Evolutionary conservation across 2,329 filamentous ascomycete species (phyloP), one percentile per base, ranked within the genome.

Genomic region (Zymoseptoria tritici): DNA sequence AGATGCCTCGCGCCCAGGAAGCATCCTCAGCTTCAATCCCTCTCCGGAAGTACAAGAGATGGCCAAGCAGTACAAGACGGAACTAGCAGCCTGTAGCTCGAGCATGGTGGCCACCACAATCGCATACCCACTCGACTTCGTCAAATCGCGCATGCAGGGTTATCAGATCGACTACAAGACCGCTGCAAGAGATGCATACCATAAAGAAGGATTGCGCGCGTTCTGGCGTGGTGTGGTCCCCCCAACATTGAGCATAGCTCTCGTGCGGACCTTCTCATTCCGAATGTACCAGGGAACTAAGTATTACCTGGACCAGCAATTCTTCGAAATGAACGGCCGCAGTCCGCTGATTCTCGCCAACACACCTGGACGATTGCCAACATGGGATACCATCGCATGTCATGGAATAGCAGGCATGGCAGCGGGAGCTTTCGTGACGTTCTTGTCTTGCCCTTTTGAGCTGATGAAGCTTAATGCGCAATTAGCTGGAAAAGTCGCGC

Each of bases 391-490:
- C 0, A 78, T 92, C 57, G 79, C 84, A 58, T 92, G 89, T 70
- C 93, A 92, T 75, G 88, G 87, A 22, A 82, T 85, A 9, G 88
- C 90, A 51, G 90, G 90, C 55, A 89, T 89, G 49, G 89, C 87
- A 11, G 88, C 90, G 55, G 90, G 90, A 58, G 90, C 88, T 21
- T 82, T 85, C 61, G 92, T 94, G 58, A 92, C 90, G 8, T 80
- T 88, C 55, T 84, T 94, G 67, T 89, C 90, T 66, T 95, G 90
- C 70, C 90, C 90, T 1, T 95, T 95, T 71, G 90, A 95, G 74
- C 81, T 95, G 73, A 92, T 89, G n/a, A 95, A 95, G 74, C 80
- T 94, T 60, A 92, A 88, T 72, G 89, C 90, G 16, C 90, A 95
- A 73, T 88, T 94, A 20, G 91, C 90, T 1, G 88, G 91, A 9